Percentiles rank a stretch among this genome's conserved stretches.
Conservation (phyloP, 306 rosid genomes). For the Vachellia collinsii region DNA sequence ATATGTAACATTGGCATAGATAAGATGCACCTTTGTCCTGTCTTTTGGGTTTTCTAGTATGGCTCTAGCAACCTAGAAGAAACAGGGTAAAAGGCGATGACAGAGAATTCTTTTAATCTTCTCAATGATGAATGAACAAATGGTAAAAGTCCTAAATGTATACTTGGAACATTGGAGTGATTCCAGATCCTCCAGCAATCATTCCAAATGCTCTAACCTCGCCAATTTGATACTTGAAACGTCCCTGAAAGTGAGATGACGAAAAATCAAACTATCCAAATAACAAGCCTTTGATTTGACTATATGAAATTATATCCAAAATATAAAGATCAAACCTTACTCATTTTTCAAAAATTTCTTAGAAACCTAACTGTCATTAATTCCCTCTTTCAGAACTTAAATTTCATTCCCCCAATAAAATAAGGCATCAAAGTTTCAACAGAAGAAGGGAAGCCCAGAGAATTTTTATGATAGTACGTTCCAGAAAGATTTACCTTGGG, state of each 20-base stretch:
- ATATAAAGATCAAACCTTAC: not conserved
- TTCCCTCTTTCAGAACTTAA: not conserved
- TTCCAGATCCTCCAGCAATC: conserved; percentile 99
- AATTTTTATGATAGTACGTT: not conserved
- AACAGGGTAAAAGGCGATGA: conserved; percentile 31
- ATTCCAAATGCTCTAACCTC: conserved; percentile 95
- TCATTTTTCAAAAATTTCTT: not conserved
- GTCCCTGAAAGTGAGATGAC: conserved; percentile 69
- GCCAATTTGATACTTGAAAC: conserved; percentile 85
- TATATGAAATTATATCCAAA: not conserved
- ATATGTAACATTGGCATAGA: conserved; percentile 85
- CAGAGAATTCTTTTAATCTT: conserved; percentile 1
- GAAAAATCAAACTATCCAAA: conserved; percentile 33
- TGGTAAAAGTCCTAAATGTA: conserved; percentile 8
- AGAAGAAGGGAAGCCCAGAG: conserved; percentile 2
- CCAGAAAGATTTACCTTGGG: conserved; percentile 71
- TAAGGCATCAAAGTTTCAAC: not conserved
- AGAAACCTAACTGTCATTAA: not conserved
- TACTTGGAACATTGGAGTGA: conserved; percentile 99
- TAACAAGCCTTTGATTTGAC: conserved; percentile 3
- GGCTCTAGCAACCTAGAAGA: conserved; percentile 84
- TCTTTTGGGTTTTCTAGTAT: conserved; percentile 88
- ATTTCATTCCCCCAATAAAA: not conserved
- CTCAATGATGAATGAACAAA: conserved; percentile 31
- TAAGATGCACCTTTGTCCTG: conserved; percentile 90